phyloP scores from a whole-genome alignment of 2,329 filamentous ascomycete genomes.

The Venturia effusa region DNA sequence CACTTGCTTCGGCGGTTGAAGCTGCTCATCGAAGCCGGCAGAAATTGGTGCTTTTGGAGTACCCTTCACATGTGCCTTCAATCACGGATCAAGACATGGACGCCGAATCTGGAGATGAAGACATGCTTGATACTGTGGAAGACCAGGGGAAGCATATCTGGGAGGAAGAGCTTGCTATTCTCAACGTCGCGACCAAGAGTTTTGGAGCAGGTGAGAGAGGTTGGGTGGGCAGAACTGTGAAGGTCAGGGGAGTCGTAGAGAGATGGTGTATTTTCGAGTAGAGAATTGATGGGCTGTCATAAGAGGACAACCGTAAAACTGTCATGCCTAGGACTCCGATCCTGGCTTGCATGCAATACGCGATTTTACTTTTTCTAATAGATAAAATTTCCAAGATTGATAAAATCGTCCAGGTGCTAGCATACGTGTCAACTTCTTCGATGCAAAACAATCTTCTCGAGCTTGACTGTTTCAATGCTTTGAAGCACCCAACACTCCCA shows the following conservation, averaged over 20 bases:
- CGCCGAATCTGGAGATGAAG: constrained; percentile 43
- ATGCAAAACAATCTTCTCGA: too few species aligned
- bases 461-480: too few species aligned
- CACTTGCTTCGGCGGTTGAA: constrained; percentile 53
- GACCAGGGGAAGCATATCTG: constrained; percentile 25
- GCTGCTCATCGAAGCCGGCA: constrained; percentile 33
- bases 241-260: constrained; percentile 29
- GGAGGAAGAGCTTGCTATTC: constrained; percentile 35
- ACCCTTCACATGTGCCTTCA: constrained; percentile 13
- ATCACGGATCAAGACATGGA: constrained; percentile 60
- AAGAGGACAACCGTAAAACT: neutral
- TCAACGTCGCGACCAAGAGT: constrained; percentile 35
- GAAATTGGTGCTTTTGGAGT: constrained; percentile 34
- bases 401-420: too few species aligned
- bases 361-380: too few species aligned
- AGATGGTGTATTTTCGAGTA: constrained; percentile 32
- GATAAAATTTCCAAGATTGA: too few species aligned
- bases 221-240: constrained; percentile 39
- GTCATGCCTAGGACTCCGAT: neutral
- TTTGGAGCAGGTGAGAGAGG: constrained; percentile 28
- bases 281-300: neutral
- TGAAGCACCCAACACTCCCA: too few species aligned
- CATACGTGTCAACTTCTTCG: too few species aligned
- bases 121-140: constrained; percentile 40
- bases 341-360: too few species aligned